Evolutionary conservation across 805 yeast species (phyloP), one percentile per base, ranked within the genome.

Genomic region (Spathaspora sp.): DNA sequence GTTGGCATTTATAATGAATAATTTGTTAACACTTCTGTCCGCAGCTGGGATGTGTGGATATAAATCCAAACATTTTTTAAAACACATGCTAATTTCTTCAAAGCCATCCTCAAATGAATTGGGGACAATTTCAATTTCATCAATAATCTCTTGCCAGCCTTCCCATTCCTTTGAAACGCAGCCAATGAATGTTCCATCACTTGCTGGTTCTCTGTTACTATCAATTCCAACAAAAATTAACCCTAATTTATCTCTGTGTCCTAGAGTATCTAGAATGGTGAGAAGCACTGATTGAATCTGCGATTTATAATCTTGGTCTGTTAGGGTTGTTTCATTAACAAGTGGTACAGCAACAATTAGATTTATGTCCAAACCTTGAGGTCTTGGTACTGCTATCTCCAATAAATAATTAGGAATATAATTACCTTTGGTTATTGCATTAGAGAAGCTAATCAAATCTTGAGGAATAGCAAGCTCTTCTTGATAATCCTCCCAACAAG

Each of bases 151-250:
- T 32, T 67, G 67, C 81, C 84, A 79, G 1, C 81, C 82, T 11
- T 67, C 63, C 84, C 84, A 81, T 3, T 56, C 55, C 12, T 70
- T 62, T 16, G 66, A 61, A 0, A 75, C 69, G 59, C 78, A 73
- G 2, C 85, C 85, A 42, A 77, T 64, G 55, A 73, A 80, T 1
- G 79, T 71, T 0, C 80, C 78, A 31, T 57, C 57, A 23, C 65
- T 61, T 7, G 72, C 68, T n/a, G 64, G 60, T 35, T 50, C 54
- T 7, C 80, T 73, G 8, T 54, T 52, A 1, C 78, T 77, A 58
- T 78, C 73, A 47, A 73, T 65, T 1, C 85, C 85, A 18, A 76
- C 63, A 16, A 78, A 62, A 0, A 81, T 72, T 18, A 82, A 53
- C 0, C 84, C 85, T 12, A 82, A 58, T 40, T 65, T 68, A 57